A percentile compares a stretch with the other conserved stretches of the same genome.
Conservation (phyloP, 345 rosid species). For the Aurinia saxatilis region DNA sequence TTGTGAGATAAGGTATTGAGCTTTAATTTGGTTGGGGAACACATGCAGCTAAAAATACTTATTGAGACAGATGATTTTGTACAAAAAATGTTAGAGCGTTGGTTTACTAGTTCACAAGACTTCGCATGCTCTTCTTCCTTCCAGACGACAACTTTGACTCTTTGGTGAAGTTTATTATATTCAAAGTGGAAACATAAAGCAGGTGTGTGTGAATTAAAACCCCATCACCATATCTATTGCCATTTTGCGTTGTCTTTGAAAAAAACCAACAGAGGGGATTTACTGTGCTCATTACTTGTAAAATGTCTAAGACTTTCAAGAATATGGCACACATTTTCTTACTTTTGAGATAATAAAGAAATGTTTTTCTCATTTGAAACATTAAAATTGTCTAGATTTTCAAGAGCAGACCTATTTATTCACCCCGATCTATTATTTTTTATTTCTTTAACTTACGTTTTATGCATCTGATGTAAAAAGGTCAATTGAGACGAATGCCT, state of each 20-base stretch:
- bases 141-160: constrained; percentile 26
- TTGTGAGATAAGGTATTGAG: constrained; percentile 4
- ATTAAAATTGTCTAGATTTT: background rate
- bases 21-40: constrained; percentile 6
- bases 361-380: background rate
- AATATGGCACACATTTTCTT: background rate
- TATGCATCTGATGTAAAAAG: background rate
- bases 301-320: background rate
- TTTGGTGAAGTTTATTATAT: background rate
- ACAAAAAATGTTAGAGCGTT: too few relatives aligned
- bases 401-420: too few relatives aligned
- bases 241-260: background rate
- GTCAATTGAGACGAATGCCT: background rate
- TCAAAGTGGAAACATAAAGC: background rate
- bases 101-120: constrained; percentile 18
- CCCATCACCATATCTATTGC: constrained; percentile 7
- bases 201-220: constrained; percentile 17
- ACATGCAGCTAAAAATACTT: constrained; percentile 18
- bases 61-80: background rate
- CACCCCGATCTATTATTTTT: background rate
- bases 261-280: background rate
- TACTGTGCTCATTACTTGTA: background rate
- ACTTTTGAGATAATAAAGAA: background rate
- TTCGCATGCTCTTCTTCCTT: background rate
- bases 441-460: too few relatives aligned